Conservation (phyloP, 1,139 yeast species). For the Yamadazyma spencermartinsiae region DNA sequence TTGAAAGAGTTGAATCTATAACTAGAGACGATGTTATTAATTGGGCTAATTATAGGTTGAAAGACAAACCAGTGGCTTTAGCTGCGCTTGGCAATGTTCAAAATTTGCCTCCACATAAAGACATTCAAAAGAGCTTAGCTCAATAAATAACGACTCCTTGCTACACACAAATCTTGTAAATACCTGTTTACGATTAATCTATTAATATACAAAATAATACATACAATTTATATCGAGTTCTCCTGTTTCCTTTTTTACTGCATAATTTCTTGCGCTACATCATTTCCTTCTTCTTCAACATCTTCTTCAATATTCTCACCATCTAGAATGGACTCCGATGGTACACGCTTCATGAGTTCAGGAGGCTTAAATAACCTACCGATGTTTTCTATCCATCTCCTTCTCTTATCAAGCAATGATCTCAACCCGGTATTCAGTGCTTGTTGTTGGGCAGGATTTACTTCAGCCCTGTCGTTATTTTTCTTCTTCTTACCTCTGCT, state of each 20-base stretch:
- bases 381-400: conserved; percentile 84
- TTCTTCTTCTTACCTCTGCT: conserved; percentile 72
- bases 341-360: conserved; percentile 74
- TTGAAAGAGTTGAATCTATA: conserved; percentile 77
- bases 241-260: too few relatives aligned
- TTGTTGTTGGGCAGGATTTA: conserved; percentile 40
- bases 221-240: too few relatives aligned
- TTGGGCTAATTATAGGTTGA: conserved; percentile 86
- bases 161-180: conserved; percentile 3
- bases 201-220: conserved; percentile 5
- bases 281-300: conserved; percentile 44
- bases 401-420: conserved; percentile 80
- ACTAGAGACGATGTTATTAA: conserved; percentile 75
- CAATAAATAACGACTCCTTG: not conserved
- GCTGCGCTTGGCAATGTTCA: conserved; percentile 86
- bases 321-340: conserved; percentile 56
- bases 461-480: conserved; percentile 39
- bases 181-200: not conserved
- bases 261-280: conserved; percentile 49
- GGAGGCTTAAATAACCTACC: conserved; percentile 78
- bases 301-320: conserved; percentile 37
- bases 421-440: conserved; percentile 77
- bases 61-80: conserved; percentile 78
- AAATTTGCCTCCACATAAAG: conserved; percentile 58
- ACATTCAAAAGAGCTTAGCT: conserved; percentile 45